phyloP scores from a whole-genome alignment of 805 yeast species.

The Kodamaea lidongshanica region DNA sequence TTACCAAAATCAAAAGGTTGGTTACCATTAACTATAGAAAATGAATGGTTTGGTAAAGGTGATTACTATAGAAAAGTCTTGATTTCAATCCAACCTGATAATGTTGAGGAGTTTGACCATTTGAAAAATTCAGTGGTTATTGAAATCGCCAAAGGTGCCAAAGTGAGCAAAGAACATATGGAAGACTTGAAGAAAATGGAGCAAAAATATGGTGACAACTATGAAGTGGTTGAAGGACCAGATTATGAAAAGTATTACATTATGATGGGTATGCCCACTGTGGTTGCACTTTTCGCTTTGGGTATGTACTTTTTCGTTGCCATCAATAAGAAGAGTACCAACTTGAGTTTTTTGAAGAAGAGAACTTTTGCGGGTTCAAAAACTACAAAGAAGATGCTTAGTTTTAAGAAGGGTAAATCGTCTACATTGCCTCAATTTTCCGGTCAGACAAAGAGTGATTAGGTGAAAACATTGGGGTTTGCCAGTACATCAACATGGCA shows the following conservation, averaged over 20 bases:
- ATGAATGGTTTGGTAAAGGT: conserved; percentile 52
- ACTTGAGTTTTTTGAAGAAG: conserved; percentile 35
- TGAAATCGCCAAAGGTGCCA: conserved; percentile 46
- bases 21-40: conserved; percentile 53
- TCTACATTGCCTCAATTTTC: conserved; percentile 30
- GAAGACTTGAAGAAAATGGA: conserved; percentile 38
- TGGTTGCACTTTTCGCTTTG: conserved; percentile 53
- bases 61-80: conserved; percentile 52
- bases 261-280: conserved; percentile 62
- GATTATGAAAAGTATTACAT: conserved; percentile 55
- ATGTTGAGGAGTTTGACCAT: conserved; percentile 52
- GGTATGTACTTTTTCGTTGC: conserved; percentile 60
- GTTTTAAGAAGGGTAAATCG: conserved; percentile 18
- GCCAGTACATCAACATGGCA: too few species aligned
- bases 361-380: conserved; percentile 21
- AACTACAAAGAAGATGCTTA: conserved; percentile 26
- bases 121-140: conserved; percentile 38
- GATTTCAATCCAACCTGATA: conserved; percentile 69
- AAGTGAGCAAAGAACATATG: conserved; percentile 44
- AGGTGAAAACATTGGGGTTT: background rate
- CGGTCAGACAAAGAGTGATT: conserved; percentile 11
- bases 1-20: conserved; percentile 53
- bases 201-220: conserved; percentile 29
- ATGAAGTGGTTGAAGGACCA: conserved; percentile 40
- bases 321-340: conserved; percentile 41